These are phyloP conservation scores for Ambrosiella xylebori DNA, from an alignment of 2,329 filamentous ascomycete genomes.

Conservation along the genomic window DNA sequence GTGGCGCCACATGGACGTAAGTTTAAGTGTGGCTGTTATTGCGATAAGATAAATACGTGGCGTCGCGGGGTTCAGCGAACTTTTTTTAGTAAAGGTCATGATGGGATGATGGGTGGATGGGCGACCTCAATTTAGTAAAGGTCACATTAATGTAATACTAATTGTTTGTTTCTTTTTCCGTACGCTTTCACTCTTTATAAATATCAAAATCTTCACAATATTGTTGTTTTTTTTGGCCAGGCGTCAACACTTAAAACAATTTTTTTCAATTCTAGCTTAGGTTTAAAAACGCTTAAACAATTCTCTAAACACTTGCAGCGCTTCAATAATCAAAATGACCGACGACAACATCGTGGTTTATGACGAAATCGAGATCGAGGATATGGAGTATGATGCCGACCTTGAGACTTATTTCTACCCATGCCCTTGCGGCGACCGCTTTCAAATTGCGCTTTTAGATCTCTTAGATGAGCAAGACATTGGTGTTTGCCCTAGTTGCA, in stretches of 20 bases:
- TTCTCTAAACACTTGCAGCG: not conserved
- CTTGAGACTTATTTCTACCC: slow-evolving; percentile 89
- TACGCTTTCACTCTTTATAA: not conserved
- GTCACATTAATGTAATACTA: not conserved
- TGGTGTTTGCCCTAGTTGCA: slow-evolving; percentile 94
- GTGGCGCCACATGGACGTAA: not conserved
- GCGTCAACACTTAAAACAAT: not conserved
- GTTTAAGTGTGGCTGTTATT: not conserved
- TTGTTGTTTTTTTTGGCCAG: not conserved
- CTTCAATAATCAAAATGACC: slow-evolving; percentile 6
- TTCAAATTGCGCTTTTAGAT: slow-evolving; percentile 76
- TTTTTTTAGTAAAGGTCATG: not conserved
- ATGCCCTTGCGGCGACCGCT: slow-evolving; percentile 91
- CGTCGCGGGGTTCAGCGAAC: not conserved
- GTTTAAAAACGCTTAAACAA: not conserved
- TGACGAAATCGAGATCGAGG: slow-evolving; percentile 97
- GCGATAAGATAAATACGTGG: not conserved
- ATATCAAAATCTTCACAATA: not conserved
- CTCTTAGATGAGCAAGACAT: slow-evolving; percentile 81
- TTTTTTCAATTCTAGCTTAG: not conserved
- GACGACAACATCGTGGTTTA: slow-evolving; percentile 59
- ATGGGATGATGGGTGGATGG: not conserved
- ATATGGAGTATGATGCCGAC: slow-evolving; percentile 77
- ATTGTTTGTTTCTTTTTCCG: not conserved
- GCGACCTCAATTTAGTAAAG: not conserved